These are phyloP conservation scores for Diophrys appendiculata DNA, from an alignment of 73 alveolate species.

Conservation along the genomic window DNA sequence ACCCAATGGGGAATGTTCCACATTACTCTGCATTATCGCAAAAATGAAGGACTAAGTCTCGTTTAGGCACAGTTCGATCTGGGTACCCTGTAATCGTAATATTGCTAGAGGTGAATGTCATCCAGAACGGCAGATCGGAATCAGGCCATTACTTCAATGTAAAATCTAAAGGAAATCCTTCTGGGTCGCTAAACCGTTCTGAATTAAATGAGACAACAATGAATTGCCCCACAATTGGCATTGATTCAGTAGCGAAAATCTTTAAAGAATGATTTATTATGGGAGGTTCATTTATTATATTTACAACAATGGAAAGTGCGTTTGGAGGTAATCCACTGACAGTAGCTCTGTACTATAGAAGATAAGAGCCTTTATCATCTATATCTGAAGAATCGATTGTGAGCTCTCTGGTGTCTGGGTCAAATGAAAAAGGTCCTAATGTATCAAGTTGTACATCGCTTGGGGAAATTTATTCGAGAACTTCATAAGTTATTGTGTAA, in stretches of 20 bases:
- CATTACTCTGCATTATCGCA: no score
- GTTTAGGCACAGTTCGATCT: no score
- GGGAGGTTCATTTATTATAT: neutral
- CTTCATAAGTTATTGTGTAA: neutral
- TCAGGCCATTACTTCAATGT: neutral
- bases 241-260: neutral
- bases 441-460: neutral
- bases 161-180: neutral
- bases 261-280: neutral
- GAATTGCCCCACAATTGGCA: neutral
- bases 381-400: neutral
- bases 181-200: neutral
- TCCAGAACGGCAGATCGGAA: neutral
- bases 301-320: neutral
- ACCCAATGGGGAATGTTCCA: no score
- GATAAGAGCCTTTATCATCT: neutral
- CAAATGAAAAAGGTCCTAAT: neutral
- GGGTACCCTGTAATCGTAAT: no score
- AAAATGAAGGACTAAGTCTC: no score
- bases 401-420: neutral
- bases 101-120: no score
- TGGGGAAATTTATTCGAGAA: neutral
- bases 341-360: neutral
- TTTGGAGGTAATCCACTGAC: neutral
- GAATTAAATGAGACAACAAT: neutral